Base-by-base conservation (phyloP, 805 yeast genomes). In the Cyberlindnera euphorbiiphila region DNA sequence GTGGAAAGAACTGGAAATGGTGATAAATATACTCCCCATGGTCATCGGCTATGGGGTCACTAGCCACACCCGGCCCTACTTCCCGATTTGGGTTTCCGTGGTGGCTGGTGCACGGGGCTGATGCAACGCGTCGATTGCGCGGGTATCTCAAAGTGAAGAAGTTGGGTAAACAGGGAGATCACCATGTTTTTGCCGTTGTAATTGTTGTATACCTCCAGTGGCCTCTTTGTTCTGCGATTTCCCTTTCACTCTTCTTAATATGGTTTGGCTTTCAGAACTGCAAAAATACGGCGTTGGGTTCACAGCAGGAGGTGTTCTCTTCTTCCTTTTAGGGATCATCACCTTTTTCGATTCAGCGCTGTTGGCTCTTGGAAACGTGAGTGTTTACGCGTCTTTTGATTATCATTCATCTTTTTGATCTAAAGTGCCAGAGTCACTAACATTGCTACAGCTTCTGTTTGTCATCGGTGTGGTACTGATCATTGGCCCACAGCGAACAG, bases 311-410 rank as follows among this genome's bases (percentile, higher is more conserved):
- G 96, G 80, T 62, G 57, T 33, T 59, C 49, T 32, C 18, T 81
- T 87, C 56, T 84, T 93, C 60, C 54, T 85, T 5, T 66, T 91
- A 15, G 98, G 98, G 6, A 72, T 91, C 21, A 52, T 88, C 53
- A 76, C 95, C 13, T 78, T 91, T 46, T 93, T 93, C 56, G 97
- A 93, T 57, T 70, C 95, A 8, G 89, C 94, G 0, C 68, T 91
- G 25, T 69, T 91, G 43, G 96, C 97, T 1, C 71, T 93, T 56
- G 98, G 98, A 13, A 91, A 93, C 59, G 73, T 75, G 36, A 57
- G 87, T 32, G 84, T 86, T 53, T 64, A 85, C 17, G n/a, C n/a
- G n/a, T n/a, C 7, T 14, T 10, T 13, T 22, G 20, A n/a, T 15
- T 8, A 6, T 18, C 14, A 12, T 25, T n/a, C 11, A 8, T 14